phyloP scores from a whole-genome alignment of 164 flowering plant genomes.

The Macadamia tetraphylla region DNA sequence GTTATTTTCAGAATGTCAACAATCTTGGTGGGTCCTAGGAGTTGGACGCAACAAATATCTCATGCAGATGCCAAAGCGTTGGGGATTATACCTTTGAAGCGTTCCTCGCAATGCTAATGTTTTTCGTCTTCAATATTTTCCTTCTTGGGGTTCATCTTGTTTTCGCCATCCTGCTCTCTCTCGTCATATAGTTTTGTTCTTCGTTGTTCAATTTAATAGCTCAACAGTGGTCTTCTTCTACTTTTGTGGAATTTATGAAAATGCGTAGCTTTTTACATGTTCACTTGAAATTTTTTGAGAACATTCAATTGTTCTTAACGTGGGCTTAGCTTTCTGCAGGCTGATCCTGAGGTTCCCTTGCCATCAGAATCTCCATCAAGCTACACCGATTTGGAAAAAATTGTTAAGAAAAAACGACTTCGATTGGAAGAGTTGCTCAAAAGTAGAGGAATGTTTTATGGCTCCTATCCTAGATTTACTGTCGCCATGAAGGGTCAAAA shows the following conservation, averaged over 20 bases:
- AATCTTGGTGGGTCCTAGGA: conserved; percentile 51
- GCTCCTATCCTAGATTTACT: conserved; percentile 68
- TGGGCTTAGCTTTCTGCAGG: conserved; percentile 31
- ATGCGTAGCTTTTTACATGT: background rate
- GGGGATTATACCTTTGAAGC: background rate
- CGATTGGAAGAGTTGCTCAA: conserved; percentile 56
- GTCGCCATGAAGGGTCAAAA: conserved; percentile 82
- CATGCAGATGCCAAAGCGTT: conserved; percentile 63
- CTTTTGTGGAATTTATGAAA: background rate
- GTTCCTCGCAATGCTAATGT: background rate
- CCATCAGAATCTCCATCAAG: conserved; percentile 39
- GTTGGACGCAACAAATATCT: conserved; percentile 41
- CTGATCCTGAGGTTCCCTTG: conserved; percentile 23
- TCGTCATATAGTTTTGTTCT: background rate
- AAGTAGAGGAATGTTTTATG: conserved; percentile 53
- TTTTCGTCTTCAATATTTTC: background rate
- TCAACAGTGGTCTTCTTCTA: background rate
- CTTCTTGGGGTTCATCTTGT: background rate
- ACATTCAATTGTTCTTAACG: conserved; percentile 10
- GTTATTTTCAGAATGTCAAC: conserved; percentile 27
- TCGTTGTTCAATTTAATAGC: background rate
- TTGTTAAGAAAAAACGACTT: conserved; percentile 50
- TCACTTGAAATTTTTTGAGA: background rate
- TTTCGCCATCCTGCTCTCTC: background rate
- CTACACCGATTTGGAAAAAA: conserved; percentile 46